Conservation (phyloP, 2,329 filamentous ascomycete genomes). For the Claviceps purpurea region DNA sequence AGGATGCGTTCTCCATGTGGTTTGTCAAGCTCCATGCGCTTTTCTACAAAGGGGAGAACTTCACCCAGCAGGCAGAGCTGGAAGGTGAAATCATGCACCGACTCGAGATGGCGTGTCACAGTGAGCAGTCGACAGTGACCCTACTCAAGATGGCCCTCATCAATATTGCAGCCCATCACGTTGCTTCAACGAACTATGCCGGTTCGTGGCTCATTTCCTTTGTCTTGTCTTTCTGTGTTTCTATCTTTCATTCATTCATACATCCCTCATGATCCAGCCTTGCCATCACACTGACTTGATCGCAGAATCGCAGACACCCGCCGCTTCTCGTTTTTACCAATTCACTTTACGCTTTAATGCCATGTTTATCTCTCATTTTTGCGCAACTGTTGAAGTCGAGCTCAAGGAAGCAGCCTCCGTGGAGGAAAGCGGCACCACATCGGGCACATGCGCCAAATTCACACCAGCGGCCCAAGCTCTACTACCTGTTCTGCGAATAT, state of each 20-base stretch:
- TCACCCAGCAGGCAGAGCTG: conserved; percentile 63
- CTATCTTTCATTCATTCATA: too few species aligned
- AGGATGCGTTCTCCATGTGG: conserved; percentile 59
- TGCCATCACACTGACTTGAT: not conserved
- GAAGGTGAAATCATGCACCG: conserved; percentile 77
- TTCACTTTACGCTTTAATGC: conserved; percentile 68
- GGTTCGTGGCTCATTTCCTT: conserved; percentile 16
- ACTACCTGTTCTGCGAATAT: conserved; percentile 40
- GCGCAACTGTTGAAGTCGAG: conserved; percentile 57
- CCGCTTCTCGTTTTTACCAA: conserved; percentile 35
- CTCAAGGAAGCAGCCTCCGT: conserved; percentile 28
- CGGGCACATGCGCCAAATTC: conserved; percentile 12
- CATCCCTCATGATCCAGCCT: too few species aligned
- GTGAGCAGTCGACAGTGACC: conserved; percentile 47
- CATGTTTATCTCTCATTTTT: conserved; percentile 59
- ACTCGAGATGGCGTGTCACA: conserved; percentile 58
- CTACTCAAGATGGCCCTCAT: conserved; percentile 71
- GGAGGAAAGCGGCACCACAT: conserved; percentile 11
- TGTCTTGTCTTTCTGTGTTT: not conserved
- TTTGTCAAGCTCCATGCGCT: conserved; percentile 78
- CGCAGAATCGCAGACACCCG: conserved; percentile 32
- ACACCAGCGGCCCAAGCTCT: conserved; percentile 26
- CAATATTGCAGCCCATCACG: conserved; percentile 73
- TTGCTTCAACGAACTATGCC: conserved; percentile 33
- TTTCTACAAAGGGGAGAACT: conserved; percentile 65